Percentiles rank a stretch among this genome's conserved stretches.
Conservation (phyloP, 495 filamentous ascomycete genomes). For the Penicillium parvum region DNA sequence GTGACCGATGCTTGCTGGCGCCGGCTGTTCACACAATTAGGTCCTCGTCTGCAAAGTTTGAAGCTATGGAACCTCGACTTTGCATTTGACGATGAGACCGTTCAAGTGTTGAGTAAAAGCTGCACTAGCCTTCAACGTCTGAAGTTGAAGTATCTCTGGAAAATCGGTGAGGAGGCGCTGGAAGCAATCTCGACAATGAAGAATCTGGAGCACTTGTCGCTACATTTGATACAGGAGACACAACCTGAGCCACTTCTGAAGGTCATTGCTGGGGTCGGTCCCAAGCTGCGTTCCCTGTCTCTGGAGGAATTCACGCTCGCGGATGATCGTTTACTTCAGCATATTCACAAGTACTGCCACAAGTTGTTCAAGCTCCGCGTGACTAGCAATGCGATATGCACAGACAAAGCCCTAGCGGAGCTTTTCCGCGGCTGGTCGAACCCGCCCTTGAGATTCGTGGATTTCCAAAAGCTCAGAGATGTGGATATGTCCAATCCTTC, state of each 20-base stretch:
- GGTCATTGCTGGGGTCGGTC: slow-evolving; percentile 57
- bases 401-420: slow-evolving; percentile 61
- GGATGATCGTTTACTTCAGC: slow-evolving; percentile 58
- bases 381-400: slow-evolving; percentile 65
- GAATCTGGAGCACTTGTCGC: slow-evolving; percentile 65
- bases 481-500: slow-evolving; percentile 65
- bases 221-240: slow-evolving; percentile 55
- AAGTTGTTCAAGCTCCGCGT: slow-evolving; percentile 72
- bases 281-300: slow-evolving; percentile 64
- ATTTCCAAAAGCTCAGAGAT: slow-evolving; percentile 70
- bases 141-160: slow-evolving; percentile 62
- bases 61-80: slow-evolving; percentile 65
- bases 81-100: slow-evolving; percentile 66
- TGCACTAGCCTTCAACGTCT: slow-evolving; percentile 66
- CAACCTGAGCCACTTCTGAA: slow-evolving; percentile 52
- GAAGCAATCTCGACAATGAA: slow-evolving; percentile 51
- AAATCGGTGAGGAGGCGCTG: slow-evolving; percentile 44
- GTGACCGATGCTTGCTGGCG: slow-evolving; percentile 68
- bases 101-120: slow-evolving; percentile 48
- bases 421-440: slow-evolving; percentile 79
- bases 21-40: slow-evolving; percentile 57
- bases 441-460: slow-evolving; percentile 58
- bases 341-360: slow-evolving; percentile 62
- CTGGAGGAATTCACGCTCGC: slow-evolving; percentile 55
- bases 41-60: slow-evolving; percentile 57